phyloP scores from a whole-genome alignment of 2,329 filamentous ascomycete species.

The Cercospora citrullina region DNA sequence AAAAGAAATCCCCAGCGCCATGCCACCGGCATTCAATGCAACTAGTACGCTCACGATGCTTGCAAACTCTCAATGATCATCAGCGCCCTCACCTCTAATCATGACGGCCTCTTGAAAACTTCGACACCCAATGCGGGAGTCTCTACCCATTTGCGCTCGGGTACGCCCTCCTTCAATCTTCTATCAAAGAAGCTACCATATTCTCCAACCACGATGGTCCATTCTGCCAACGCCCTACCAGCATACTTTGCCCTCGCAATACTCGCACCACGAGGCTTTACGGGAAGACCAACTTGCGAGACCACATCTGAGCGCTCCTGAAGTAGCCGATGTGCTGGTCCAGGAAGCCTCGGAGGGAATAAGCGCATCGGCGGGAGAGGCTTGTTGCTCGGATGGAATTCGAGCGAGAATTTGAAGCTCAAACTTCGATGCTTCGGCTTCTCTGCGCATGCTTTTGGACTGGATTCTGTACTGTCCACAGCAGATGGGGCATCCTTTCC shows the following conservation, averaged over 20 bases:
- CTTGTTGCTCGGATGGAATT: conserved; percentile 61
- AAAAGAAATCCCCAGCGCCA: neutral
- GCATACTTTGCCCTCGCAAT: conserved; percentile 57
- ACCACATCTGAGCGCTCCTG: conserved; percentile 39
- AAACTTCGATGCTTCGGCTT: conserved; percentile 53
- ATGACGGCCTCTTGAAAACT: conserved; percentile 50
- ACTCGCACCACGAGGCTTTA: conserved; percentile 42
- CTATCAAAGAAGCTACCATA: conserved; percentile 80
- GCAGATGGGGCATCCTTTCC: conserved; percentile 13
- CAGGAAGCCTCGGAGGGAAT: conserved; percentile 66
- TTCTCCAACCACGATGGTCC: conserved; percentile 72
- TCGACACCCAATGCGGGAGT: conserved; percentile 66
- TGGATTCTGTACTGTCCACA: neutral
- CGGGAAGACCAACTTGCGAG: conserved; percentile 12
- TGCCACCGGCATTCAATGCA: conserved; percentile 2
- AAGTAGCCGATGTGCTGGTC: conserved; percentile 67
- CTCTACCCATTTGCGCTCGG: conserved; percentile 66
- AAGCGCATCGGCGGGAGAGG: conserved; percentile 62
- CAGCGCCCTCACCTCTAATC: neutral
- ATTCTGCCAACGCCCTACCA: conserved; percentile 75
- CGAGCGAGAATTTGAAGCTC: conserved; percentile 73
- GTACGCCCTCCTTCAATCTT: conserved; percentile 70
- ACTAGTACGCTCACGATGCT: conserved; percentile 13
- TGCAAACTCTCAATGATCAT: neutral
- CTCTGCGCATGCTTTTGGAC: conserved; percentile 7